Conservation (phyloP, 371 early-diverging fungal species). For the Syncephalis fuscata region DNA sequence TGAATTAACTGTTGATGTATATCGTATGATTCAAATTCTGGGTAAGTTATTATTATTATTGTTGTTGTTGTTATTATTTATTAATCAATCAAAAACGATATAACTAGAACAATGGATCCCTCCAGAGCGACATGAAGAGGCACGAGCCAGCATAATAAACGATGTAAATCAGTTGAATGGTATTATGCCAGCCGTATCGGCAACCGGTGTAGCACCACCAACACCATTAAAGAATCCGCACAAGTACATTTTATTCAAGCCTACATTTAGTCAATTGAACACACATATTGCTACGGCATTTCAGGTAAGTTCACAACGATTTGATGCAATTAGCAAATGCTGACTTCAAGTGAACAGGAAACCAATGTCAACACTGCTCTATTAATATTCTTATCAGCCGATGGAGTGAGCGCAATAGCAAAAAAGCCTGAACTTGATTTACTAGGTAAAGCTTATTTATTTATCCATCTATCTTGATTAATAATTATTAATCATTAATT, state of each 20-base stretch:
- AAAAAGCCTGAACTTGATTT: neutral
- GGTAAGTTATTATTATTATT: conserved; percentile 15
- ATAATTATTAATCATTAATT: no score
- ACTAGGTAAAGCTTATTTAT: neutral
- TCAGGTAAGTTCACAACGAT: conserved; percentile 28
- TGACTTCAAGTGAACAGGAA: conserved; percentile 25
- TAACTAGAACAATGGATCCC: no score
- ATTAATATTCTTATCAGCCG: conserved; percentile 80
- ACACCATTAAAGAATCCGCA: conserved; percentile 51
- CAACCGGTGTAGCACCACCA: neutral
- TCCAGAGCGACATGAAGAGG: no score
- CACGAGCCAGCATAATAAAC: no score
- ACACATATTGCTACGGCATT: conserved; percentile 80
- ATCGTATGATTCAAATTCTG: conserved; percentile 79
- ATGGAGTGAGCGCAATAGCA: conserved; percentile 36
- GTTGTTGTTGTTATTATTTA: no score
- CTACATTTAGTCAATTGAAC: conserved; percentile 71
- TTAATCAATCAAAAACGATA: no score
- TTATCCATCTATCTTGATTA: no score
- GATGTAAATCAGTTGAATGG: no score
- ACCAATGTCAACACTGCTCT: conserved; percentile 65
- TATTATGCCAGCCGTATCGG: no score
- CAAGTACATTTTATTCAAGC: conserved; percentile 81
- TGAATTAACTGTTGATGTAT: conserved; percentile 91
- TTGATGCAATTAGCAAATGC: neutral